A percentile compares a stretch with the other conserved stretches of the same genome.
Evolutionary conservation across 1,284 basidiomycete genomes (phyloP).

Genomic region (Sanghuangporus sanghuang): DNA sequence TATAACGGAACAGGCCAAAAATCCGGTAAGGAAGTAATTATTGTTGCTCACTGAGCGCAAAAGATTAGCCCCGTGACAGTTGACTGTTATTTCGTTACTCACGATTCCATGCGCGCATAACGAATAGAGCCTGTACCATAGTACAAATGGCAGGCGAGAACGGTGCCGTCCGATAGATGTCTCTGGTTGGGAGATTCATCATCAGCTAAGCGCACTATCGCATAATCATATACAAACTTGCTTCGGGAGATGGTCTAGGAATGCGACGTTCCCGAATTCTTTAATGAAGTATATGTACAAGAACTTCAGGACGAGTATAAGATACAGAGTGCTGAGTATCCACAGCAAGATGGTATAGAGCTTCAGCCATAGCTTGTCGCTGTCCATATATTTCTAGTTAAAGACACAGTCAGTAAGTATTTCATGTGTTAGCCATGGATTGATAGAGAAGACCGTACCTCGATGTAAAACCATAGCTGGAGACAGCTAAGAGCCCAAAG

Average conservation of each 20-base stretch:
- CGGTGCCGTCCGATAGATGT: neutral
- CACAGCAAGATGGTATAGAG: constrained; percentile 4
- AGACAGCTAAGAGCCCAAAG: neutral
- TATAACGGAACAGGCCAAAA: neutral
- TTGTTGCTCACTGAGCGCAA: constrained; percentile 5
- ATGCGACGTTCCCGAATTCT: neutral
- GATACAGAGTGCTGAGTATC: constrained; percentile 9
- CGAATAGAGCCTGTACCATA: constrained; percentile 3
- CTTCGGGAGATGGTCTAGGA: neutral
- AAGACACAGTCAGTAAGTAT: neutral
- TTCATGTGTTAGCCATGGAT: neutral
- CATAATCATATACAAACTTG: neutral
- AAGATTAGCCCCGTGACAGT: neutral
- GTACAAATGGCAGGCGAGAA: neutral
- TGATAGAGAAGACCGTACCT: neutral
- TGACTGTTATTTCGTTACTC: neutral
- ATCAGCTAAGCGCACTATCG: neutral
- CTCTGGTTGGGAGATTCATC: neutral
- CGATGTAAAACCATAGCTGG: neutral
- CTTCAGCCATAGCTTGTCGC: constrained; percentile 2
- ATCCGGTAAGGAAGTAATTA: constrained; percentile 5
- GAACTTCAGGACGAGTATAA: constrained; percentile 1
- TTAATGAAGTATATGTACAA: constrained; percentile 9
- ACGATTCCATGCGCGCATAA: constrained; percentile 4
- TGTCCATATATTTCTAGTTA: neutral